Evolutionary conservation across 768 basidiomycete genomes (phyloP).

Genomic region (Ramaria sp.): DNA sequence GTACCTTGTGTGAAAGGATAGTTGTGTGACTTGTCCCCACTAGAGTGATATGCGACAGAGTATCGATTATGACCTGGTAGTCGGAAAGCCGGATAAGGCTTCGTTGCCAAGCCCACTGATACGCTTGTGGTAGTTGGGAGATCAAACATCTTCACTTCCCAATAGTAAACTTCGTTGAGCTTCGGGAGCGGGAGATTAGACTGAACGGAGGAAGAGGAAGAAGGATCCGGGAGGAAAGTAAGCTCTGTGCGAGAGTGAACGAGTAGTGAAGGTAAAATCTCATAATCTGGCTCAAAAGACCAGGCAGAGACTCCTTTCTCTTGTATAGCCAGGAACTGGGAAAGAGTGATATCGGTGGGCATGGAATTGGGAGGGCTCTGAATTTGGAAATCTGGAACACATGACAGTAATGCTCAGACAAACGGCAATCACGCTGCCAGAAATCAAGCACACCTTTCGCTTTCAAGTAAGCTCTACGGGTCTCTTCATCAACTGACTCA

Average conservation of each 20-base stretch:
- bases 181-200: conserved; percentile 96
- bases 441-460: conserved; percentile 53
- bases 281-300: conserved; percentile 98
- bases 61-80: conserved; percentile 77
- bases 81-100: conserved; percentile 92
- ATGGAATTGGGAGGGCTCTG: conserved; percentile 94
- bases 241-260: conserved; percentile 96
- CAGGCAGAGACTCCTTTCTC: conserved; percentile 99
- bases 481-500: conserved; percentile 60
- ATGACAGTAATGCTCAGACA: conserved; percentile 7
- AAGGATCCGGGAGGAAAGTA: conserved; percentile 94
- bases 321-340: conserved; percentile 97
- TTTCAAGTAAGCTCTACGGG: conserved; percentile 61
- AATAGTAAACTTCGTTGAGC: conserved; percentile 98
- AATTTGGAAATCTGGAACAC: conserved; percentile 57
- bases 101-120: conserved; percentile 91
- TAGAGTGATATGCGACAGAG: conserved; percentile 92
- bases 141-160: conserved; percentile 99
- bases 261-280: conserved; percentile 82
- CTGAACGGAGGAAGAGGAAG: conserved; percentile 89
- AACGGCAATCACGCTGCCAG: neutral
- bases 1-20: conserved; percentile 84
- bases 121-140: conserved; percentile 79
- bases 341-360: conserved; percentile 95
- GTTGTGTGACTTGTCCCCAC: conserved; percentile 94